phyloP scores from a whole-genome alignment of 768 basidiomycete genomes.

The Mycena galopus region DNA sequence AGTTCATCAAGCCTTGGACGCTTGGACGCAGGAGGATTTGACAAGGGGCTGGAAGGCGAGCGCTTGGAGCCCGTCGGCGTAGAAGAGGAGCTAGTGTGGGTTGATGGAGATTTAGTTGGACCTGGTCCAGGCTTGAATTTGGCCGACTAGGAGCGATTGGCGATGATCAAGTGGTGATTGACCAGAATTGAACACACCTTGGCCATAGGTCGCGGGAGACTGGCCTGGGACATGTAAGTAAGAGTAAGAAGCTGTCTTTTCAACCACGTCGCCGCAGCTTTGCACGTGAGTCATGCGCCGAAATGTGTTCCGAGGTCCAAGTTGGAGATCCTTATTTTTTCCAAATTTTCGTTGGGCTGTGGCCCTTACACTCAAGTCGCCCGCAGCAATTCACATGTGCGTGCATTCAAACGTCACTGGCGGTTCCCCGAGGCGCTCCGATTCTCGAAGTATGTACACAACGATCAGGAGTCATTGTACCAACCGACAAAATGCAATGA shows the following conservation, averaged over 20 bases:
- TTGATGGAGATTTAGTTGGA: not conserved
- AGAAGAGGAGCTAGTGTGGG: too few relatives aligned
- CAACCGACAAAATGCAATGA: too few relatives aligned
- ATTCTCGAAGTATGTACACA: too few relatives aligned
- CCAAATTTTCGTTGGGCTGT: too few relatives aligned
- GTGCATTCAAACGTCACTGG: too few relatives aligned
- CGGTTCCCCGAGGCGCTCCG: too few relatives aligned
- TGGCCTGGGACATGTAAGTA: not conserved
- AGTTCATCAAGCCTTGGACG: not conserved
- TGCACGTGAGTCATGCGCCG: not conserved
- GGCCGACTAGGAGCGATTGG: not conserved
- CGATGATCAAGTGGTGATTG: not conserved
- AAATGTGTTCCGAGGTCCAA: too few relatives aligned
- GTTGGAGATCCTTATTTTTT: too few relatives aligned
- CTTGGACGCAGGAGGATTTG: not conserved
- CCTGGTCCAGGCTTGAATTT: not conserved
- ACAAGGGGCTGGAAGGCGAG: not conserved
- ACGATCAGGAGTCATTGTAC: too few relatives aligned
- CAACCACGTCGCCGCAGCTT: not conserved
- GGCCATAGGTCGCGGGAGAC: not conserved
- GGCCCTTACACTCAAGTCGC: too few relatives aligned
- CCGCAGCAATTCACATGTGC: too few relatives aligned
- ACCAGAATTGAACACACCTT: not conserved
- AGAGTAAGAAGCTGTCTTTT: not conserved
- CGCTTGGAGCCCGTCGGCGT: not conserved